Evolutionary conservation across 148 eudicot genomes (phyloP).

Genomic region (Hydrangea macrophylla): DNA sequence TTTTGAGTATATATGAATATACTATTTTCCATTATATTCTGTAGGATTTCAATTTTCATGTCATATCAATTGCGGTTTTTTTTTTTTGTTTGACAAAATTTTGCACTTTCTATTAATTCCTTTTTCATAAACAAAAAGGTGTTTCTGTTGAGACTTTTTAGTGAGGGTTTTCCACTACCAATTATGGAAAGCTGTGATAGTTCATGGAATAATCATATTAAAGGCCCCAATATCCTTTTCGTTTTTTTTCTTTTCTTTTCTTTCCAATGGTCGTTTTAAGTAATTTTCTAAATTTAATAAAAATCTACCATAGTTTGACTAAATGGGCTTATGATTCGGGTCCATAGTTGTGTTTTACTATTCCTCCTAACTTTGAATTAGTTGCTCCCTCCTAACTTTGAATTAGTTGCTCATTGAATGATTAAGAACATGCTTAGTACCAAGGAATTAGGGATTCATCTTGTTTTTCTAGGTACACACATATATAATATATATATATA

Average conservation of each 20-base stretch:
- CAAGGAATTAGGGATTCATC: not conserved
- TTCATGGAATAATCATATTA: not conserved
- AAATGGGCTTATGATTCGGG: not conserved
- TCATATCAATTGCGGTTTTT: not conserved
- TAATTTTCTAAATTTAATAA: not conserved
- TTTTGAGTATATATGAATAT: no score
- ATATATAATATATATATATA: no score
- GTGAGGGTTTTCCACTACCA: no score
- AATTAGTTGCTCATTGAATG: not conserved
- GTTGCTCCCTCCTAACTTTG: no score
- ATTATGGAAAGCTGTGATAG: not conserved
- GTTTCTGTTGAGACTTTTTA: no score
- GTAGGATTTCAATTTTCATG: no score
- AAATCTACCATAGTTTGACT: not conserved
- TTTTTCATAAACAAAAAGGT: no score
- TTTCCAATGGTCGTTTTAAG: not conserved
- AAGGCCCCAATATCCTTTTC: no score
- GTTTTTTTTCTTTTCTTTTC: no score
- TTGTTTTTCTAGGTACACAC: not conserved
- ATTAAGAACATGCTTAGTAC: not conserved
- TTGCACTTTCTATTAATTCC: not conserved
- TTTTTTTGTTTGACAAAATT: not conserved
- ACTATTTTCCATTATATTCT: no score
- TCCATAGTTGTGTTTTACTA: not conserved
- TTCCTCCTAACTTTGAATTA: conserved; percentile 3